Evolutionary conservation across 2,329 filamentous ascomycete species (phyloP), one percentile per base, ranked within the genome.

Genomic region (Nakataea oryzae): DNA sequence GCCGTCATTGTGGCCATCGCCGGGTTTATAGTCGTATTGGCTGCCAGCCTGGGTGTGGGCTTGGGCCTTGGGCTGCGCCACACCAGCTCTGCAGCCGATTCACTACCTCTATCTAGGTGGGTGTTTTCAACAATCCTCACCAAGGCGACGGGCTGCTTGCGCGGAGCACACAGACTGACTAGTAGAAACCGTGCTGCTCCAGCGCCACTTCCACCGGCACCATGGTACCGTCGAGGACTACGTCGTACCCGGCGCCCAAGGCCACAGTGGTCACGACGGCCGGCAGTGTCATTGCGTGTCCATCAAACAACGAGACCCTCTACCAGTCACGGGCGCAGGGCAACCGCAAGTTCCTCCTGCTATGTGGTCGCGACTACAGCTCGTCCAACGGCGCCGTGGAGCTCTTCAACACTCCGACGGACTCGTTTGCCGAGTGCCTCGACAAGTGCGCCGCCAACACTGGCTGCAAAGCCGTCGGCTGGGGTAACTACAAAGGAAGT

Each of bases 351-450:
- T 75, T 69, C 64, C 54, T 72, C 2, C 64, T 75, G 11, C 65
- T 75, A 9, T 76, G 74, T 64, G 70, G 71, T 28, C 62, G 70
- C 30, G 73, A 75, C 65, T 76, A 74, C 68, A 70, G 41, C 41
- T 65, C 64, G 41, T 50, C 59, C 17, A 62, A 64, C 29, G 73
- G 72, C 8, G 69, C 70, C 3, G 62, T 62, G 9, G 74, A 75
- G 54, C 63, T 74, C 34, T 66, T 61, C 54, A 66, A 68, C 60
- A 13, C 64, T 55, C 62, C 64, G 30, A 66, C 67, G 8, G 65
- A 62, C 26, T 69, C 65, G 1, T 65, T 75, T 14, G 69, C 68
- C 55, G 69, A 69, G 14, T 76, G 74, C 62, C 67, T 75, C n/a
- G 66, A 69, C 28, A 58, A 59, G 2, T 76, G 74, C 59, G 69